A percentile compares a stretch with the other conserved stretches of the same genome.
Conservation (phyloP, 1,284 basidiomycete genomes). For the Ustilago bromivora region DNA sequence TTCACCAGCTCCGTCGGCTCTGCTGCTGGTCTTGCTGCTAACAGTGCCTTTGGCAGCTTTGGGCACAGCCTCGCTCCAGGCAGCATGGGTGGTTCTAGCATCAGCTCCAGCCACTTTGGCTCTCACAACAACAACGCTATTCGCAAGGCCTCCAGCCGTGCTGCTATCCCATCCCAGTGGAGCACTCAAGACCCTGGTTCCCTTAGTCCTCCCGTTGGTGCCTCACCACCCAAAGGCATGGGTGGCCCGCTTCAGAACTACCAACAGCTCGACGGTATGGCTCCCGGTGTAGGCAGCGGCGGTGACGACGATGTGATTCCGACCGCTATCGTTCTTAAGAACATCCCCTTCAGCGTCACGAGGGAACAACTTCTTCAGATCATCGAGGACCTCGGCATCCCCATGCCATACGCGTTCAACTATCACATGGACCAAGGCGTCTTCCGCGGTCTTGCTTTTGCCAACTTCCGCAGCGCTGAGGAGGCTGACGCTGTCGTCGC, state of each 20-base stretch:
- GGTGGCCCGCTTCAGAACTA: slow-evolving; percentile 17
- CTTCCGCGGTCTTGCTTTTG: slow-evolving; percentile 97
- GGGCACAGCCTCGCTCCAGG: slow-evolving; percentile 48
- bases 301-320: slow-evolving; percentile 93
- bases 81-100: slow-evolving; percentile 31
- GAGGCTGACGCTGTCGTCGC: slow-evolving; percentile 97
- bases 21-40: slow-evolving; percentile 35
- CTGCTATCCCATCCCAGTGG: slow-evolving; percentile 55
- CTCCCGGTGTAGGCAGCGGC: not conserved
- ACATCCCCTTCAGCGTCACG: slow-evolving; percentile 98
- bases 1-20: slow-evolving; percentile 46
- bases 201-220: slow-evolving; percentile 29
- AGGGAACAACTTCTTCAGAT: slow-evolving; percentile 94
- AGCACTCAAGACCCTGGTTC: slow-evolving; percentile 33
- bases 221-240: slow-evolving; percentile 35
- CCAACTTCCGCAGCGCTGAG: slow-evolving; percentile 90
- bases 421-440: slow-evolving; percentile 73
- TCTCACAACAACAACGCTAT: slow-evolving; percentile 26
- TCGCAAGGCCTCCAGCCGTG: slow-evolving; percentile 36
- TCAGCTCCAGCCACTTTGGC: slow-evolving; percentile 47
- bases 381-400: slow-evolving; percentile 92
- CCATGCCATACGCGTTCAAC: slow-evolving; percentile 99
- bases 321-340: slow-evolving; percentile 99
- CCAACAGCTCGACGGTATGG: slow-evolving; percentile 3
- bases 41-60: slow-evolving; percentile 57